phyloP scores from a whole-genome alignment of 23 red algal genomes.

The Gracilaria domingensis region DNA sequence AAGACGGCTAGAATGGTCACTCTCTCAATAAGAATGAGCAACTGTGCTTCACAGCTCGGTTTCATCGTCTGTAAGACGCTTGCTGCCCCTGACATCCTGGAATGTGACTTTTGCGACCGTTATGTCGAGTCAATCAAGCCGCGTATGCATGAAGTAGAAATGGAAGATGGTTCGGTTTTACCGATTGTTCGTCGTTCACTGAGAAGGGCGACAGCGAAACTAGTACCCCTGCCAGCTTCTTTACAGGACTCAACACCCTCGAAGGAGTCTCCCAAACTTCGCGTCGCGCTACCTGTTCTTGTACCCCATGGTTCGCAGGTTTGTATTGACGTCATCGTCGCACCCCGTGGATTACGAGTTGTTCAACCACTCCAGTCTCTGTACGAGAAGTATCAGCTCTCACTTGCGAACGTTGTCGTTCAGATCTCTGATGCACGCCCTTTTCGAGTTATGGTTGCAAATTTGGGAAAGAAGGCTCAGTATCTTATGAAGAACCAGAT shows the following conservation, averaged over 20 bases:
- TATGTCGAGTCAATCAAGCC: background rate
- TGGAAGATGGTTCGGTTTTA: background rate
- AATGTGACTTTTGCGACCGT: background rate
- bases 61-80: background rate
- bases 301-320: background rate
- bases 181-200: background rate
- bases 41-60: background rate
- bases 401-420: background rate
- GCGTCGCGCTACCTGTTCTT: background rate
- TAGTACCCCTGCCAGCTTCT: background rate
- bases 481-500: background rate
- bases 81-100: background rate
- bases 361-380: background rate
- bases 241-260: background rate
- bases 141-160: background rate
- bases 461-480: background rate
- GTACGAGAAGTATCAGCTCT: background rate
- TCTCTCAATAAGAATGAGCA: background rate
- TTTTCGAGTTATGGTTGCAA: background rate
- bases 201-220: background rate
- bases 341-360: background rate
- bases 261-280: background rate
- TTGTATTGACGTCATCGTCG: background rate
- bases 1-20: background rate
- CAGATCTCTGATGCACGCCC: background rate